These are phyloP conservation scores for Zanthoxylum bungeanum DNA, from an alignment of 345 rosid genomes.

Conservation along the genomic window DNA sequence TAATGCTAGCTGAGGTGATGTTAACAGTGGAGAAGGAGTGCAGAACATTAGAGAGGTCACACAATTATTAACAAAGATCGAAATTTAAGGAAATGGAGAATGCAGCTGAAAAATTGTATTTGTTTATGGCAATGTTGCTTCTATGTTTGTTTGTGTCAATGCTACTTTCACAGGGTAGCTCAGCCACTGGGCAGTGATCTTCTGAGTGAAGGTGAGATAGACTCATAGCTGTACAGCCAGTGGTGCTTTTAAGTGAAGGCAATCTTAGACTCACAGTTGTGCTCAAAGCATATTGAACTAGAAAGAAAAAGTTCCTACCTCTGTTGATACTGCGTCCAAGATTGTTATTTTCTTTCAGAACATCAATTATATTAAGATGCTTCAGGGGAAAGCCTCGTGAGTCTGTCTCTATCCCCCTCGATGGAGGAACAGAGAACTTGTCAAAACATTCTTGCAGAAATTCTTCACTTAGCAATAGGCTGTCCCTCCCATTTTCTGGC, in stretches of 20 bases:
- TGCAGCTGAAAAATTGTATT: background rate
- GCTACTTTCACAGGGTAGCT: background rate
- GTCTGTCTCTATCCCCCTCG: constrained; percentile 21
- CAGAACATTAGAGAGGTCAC: background rate
- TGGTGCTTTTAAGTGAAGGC: background rate
- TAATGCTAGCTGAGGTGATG: background rate
- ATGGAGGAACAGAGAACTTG: constrained; percentile 29
- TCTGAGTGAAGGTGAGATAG: background rate
- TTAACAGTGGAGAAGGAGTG: background rate
- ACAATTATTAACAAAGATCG: background rate
- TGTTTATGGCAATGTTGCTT: background rate
- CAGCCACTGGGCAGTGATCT: background rate
- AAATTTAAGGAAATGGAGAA: background rate
- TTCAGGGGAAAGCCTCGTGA: constrained; percentile 30
- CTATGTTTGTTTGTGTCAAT: background rate
- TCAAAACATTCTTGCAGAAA: constrained; percentile 29
- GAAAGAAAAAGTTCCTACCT: constrained; percentile 25
- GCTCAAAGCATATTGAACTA: background rate
- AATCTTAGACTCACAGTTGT: background rate
- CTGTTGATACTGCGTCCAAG: constrained; percentile 38
- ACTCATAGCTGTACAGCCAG: background rate
- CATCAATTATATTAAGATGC: constrained; percentile 40
- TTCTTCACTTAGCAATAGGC: constrained; percentile 28
- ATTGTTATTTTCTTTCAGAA: constrained; percentile 36
- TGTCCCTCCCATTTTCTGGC: constrained; percentile 16